phyloP scores from a whole-genome alignment of 306 rosid species.

The Cucurbita argyrosperma region DNA sequence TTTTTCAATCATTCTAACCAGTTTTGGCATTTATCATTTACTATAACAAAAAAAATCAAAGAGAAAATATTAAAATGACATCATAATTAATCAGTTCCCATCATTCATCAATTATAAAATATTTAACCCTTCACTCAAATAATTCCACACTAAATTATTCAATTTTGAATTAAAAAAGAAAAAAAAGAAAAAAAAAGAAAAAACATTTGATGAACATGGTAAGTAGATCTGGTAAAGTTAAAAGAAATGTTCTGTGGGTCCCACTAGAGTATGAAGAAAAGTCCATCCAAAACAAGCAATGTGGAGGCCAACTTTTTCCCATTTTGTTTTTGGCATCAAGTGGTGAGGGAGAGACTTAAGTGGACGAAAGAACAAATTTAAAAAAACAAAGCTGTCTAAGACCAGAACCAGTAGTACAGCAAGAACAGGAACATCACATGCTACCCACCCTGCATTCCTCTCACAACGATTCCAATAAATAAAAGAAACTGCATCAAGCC shows the following conservation, averaged over 20 bases:
- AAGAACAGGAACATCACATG: slow-evolving; percentile 6
- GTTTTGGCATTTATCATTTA: no score
- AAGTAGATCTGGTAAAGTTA: background rate
- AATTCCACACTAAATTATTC: background rate
- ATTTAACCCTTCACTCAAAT: background rate
- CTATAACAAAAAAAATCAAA: no score
- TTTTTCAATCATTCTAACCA: no score
- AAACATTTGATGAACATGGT: background rate
- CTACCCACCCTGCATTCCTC: background rate
- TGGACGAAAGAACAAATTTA: slow-evolving; percentile 1
- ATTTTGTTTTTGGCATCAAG: background rate
- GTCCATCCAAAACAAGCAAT: slow-evolving; percentile 19
- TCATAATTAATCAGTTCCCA: no score
- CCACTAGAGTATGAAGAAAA: slow-evolving; percentile 9
- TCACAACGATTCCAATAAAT: background rate
- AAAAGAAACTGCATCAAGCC: background rate
- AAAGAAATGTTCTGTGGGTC: slow-evolving; percentile 1
- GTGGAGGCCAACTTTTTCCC: slow-evolving; percentile 14
- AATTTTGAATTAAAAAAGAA: no score
- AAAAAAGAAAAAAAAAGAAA: no score
- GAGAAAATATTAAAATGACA: background rate
- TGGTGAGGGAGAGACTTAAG: slow-evolving; percentile 8
- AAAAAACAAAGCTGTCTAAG: slow-evolving; percentile 18
- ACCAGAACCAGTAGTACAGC: background rate
- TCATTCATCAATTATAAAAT: background rate